Base-by-base conservation (phyloP, 257 asterid species). In the Osmanthus fragrans region DNA sequence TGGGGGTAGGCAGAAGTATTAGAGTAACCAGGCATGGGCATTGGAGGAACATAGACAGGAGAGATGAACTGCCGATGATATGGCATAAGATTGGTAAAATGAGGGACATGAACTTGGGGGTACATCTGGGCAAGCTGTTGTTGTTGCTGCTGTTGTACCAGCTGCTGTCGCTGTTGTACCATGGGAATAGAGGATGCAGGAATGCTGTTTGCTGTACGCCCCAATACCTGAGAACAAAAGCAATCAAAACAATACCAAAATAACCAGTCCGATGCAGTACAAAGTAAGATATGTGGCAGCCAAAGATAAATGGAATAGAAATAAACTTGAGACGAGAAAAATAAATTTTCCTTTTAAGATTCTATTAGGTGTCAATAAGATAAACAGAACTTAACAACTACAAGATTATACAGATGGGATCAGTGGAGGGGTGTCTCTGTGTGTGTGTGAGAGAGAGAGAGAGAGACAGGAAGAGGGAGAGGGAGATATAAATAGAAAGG, bases 21-120 rank as follows among this genome's bases (percentile, higher is more conserved):
- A 34, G 99, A 93, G 86, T 96, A 93, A 78, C 96, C 96, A 75
- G 97, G 91, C 70, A 93, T 90, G 29, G 94, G 91, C 96, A 92
- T 87, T 70, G 94, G 97, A 7, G 97, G 99, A 71, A 91, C 97
- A 80, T 91, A 93, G 39, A 95, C 89, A 4, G 97, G 97, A 70
- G 97, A 83, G 67, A 89, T 73, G 80, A 78, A 89, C 85, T 91
- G 98, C 65, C 96, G 97, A 73, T 42, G 49, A 42, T 89, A 93
- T 34, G 97, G 98, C 97, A 95, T 91, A 18, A 92, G 27, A 86
- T 91, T 92, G 63, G 93, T 83, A 79, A 80, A 94, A 85, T 89
- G 97, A 80, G 97, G 88, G 73, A 92, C 91, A 45, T 90, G 97
- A 78, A 94, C 88, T 30, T 92, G 97, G 78, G 97, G 97, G 85